Base-by-base conservation (phyloP, 2,329 filamentous ascomycete species). In the Rutstroemia sp. region DNA sequence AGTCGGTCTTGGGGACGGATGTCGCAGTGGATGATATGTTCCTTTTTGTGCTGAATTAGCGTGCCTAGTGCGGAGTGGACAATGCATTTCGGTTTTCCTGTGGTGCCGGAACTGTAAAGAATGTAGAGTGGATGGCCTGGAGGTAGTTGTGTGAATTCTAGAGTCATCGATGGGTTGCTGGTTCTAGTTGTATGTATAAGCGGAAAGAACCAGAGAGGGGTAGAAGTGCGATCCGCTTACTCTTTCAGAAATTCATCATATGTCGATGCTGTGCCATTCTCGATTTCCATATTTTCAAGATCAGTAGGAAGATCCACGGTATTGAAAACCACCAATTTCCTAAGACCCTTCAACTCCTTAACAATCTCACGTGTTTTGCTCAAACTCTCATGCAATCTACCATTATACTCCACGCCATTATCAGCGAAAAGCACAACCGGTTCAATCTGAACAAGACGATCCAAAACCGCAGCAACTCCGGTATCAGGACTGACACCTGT, bases 31-130 rank as follows among this genome's bases (percentile, higher is more conserved):
- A 97, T 77, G 48, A 87, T 80, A 68, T 95, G 92, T 70, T 97
- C 94, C 70, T 99, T 99, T 73, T 97, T 97, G 75, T 97, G 94
- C 70, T 97, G 92, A 51, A 97, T 80, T 6, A 99, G 76, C 0
- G 92, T 96, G 6, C 94, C 94, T 12, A 94, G 80, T 0, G 90
- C 86, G 0, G 90, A 92, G 70, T 99, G 94, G 1, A 96, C 87
- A 62, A 99, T 97, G 62, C 92, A 92, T 71, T 97, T 97, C 6
- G 94, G 92, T 17, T 84, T 74, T 14, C 82, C 82, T 0, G 94
- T 97, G 0, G 94, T 99, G 21, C 94, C 94, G 47, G 87, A 92
- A 1, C 88, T 95, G 72, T 95, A 99, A 36, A 97, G 79, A 47
- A 99, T 91, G 68, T 96, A 97, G 3, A 96, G 83, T 0, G 92